Evolutionary conservation across 352 stramenopile species (phyloP).

Genomic region (Thalassiosira ordinaria): DNA sequence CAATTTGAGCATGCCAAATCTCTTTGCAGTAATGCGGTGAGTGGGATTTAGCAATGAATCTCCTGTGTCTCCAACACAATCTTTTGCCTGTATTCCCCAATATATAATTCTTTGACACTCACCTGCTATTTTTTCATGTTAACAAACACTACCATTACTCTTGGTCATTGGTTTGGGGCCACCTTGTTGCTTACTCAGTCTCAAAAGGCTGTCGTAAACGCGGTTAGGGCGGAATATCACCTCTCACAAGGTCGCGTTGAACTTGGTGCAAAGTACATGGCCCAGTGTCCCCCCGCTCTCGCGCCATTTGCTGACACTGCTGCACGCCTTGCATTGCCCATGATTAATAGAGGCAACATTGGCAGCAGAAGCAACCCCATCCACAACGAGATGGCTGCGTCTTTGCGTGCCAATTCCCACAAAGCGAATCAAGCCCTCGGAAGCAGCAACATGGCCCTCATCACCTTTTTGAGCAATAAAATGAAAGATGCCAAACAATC

Average conservation of each 20-base stretch:
- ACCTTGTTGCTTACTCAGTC: no score
- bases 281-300: slow-evolving; percentile 70
- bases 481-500: slow-evolving; percentile 75
- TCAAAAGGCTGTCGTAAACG: slow-evolving; percentile 83
- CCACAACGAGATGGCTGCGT: slow-evolving; percentile 49
- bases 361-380: no score
- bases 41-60: no score
- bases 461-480: slow-evolving; percentile 82
- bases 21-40: slow-evolving; percentile 74
- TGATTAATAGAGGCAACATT: slow-evolving; percentile 69
- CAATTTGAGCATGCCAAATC: slow-evolving; percentile 84
- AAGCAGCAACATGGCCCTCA: slow-evolving; percentile 73
- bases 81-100: no score
- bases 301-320: slow-evolving; percentile 80
- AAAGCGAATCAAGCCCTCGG: slow-evolving; percentile 69
- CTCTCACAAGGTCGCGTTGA: slow-evolving; percentile 72
- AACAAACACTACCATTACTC: no score
- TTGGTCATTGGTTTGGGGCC: no score
- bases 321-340: slow-evolving; percentile 70
- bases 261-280: slow-evolving; percentile 79
- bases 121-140: no score
- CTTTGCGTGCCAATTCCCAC: slow-evolving; percentile 42
- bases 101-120: no score
- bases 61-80: no score
- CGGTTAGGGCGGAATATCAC: slow-evolving; percentile 81